These are phyloP conservation scores for Fusarium sp. DNA, from an alignment of 2,329 filamentous ascomycete genomes.

Conservation along the genomic window DNA sequence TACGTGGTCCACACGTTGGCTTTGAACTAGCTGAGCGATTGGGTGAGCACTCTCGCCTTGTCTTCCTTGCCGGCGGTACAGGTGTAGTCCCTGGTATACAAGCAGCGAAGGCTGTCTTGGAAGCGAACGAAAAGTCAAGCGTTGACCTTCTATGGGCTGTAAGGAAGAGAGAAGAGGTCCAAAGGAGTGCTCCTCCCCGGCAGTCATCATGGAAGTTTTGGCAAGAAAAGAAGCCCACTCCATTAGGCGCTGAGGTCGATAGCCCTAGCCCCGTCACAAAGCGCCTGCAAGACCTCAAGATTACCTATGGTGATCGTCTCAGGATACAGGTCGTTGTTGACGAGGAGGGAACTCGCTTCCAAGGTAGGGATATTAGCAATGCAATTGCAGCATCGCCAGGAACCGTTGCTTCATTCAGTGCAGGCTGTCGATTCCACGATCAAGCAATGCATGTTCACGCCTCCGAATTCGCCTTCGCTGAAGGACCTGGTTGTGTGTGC, in stretches of 20 bases:
- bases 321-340: conserved; percentile 82
- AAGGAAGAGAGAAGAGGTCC: conserved; percentile 65
- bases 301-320: conserved; percentile 63
- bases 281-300: conserved; percentile 71
- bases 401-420: conserved; percentile 1
- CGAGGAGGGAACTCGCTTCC: conserved; percentile 76
- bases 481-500: conserved; percentile 42
- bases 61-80: conserved; percentile 92
- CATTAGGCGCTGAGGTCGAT: conserved; percentile 35
- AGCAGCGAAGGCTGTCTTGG: conserved; percentile 70
- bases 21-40: conserved; percentile 58
- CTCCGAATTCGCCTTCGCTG: conserved; percentile 46
- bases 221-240: conserved; percentile 20
- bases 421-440: conserved; percentile 45
- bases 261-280: conserved; percentile 62
- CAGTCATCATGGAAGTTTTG: conserved; percentile 43
- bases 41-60: conserved; percentile 55
- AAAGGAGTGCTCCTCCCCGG: conserved; percentile 24
- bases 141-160: conserved; percentile 87
- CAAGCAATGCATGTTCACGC: conserved; percentile 42
- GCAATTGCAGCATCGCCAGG: conserved; percentile 37
- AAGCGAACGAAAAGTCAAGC: conserved; percentile 42
- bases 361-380: conserved; percentile 57
- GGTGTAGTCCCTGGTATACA: conserved; percentile 92
- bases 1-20: conserved; percentile 82